phyloP scores from a whole-genome alignment of 2,329 filamentous ascomycete species.

The Diaporthe helianthi region DNA sequence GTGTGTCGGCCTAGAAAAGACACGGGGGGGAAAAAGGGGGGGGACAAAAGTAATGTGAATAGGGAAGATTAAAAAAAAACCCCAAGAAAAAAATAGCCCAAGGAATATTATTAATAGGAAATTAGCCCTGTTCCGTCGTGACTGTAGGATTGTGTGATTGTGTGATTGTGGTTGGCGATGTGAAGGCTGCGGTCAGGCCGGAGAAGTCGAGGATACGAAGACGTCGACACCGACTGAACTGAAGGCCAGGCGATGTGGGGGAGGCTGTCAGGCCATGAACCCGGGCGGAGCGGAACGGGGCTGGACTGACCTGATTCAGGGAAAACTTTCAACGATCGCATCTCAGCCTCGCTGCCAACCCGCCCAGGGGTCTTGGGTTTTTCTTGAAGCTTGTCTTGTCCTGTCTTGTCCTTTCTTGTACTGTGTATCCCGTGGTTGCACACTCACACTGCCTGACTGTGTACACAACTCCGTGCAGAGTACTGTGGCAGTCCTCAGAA shows the following conservation, averaged over 20 bases:
- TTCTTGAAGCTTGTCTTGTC: not conserved
- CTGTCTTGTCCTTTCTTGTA: not conserved
- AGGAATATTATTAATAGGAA: not conserved
- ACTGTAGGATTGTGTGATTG: not conserved
- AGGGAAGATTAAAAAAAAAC: no score
- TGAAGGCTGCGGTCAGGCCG: not conserved
- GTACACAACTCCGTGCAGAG: not conserved
- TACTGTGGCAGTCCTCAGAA: no score
- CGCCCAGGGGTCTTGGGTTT: no score
- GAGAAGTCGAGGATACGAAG: not conserved
- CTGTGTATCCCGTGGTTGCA: no score
- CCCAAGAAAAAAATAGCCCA: not conserved
- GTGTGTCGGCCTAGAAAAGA: no score
- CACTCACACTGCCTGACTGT: no score
- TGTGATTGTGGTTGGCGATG: not conserved
- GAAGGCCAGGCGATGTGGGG: not conserved
- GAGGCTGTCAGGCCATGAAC: not conserved
- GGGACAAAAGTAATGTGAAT: no score
- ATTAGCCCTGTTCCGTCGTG: not conserved
- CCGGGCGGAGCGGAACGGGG: not conserved
- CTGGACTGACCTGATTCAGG: constrained; percentile 1
- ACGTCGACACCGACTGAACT: no score
- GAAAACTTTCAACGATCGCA: not conserved
- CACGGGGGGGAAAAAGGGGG: no score
- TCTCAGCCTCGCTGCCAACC: not conserved